Evolutionary conservation across 1,284 basidiomycete species (phyloP).

Genomic region (Ceratorhiza oryzae-sativae): DNA sequence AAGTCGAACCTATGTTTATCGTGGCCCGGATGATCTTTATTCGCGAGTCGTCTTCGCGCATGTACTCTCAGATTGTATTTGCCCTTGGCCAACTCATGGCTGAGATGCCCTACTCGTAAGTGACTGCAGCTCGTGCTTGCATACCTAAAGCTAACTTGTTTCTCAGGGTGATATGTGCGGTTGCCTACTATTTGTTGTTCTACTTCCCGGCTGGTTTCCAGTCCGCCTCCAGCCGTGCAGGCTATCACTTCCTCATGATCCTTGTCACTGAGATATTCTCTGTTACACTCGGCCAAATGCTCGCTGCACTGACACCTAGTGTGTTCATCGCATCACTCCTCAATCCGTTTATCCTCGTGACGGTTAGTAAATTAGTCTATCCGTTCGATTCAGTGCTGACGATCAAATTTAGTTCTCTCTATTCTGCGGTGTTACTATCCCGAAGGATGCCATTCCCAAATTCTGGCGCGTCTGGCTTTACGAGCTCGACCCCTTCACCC

Average conservation of each 20-base stretch:
- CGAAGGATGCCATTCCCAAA: conserved; percentile 53
- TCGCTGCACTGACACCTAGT: conserved; percentile 78
- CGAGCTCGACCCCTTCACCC: conserved; percentile 63
- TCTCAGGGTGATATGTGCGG: conserved; percentile 64
- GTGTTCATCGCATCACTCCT: conserved; percentile 57
- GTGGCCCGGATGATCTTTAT: conserved; percentile 75
- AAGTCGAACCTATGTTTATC: conserved; percentile 88
- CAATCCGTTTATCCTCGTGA: conserved; percentile 39
- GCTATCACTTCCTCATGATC: conserved; percentile 75
- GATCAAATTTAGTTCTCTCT: conserved; percentile 78
- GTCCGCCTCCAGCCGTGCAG: conserved; percentile 66
- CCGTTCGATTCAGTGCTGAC: conserved; percentile 56
- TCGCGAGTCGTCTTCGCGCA: conserved; percentile 72
- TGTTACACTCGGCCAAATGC: conserved; percentile 50
- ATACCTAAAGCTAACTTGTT: neutral
- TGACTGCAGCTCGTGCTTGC: neutral
- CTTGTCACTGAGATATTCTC: conserved; percentile 56
- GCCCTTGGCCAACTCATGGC: conserved; percentile 82
- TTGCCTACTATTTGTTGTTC: conserved; percentile 75
- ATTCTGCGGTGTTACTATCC: conserved; percentile 82
- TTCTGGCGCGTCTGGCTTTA: conserved; percentile 85
- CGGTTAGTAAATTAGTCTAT: conserved; percentile 42
- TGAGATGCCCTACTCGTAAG: conserved; percentile 76
- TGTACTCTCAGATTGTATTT: conserved; percentile 83
- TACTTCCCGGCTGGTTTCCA: conserved; percentile 72